These are phyloP conservation scores for Rhizopus microsporus DNA, from an alignment of 371 early-diverging fungal species.

Conservation along the genomic window DNA sequence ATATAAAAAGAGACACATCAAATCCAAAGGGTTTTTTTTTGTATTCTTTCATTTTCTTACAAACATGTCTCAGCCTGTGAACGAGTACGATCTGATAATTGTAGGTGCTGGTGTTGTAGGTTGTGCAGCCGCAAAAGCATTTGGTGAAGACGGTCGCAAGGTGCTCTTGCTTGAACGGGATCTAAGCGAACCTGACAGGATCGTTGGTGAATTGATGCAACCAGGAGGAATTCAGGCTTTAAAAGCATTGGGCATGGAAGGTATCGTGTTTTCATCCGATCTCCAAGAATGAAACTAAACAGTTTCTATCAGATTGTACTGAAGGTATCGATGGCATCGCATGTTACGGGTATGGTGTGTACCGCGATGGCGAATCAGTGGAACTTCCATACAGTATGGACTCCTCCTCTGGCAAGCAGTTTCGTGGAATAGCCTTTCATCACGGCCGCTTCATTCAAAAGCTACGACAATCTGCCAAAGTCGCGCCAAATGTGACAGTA, in stretches of 20 bases:
- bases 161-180: conserved; percentile 84
- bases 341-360: conserved; percentile 81
- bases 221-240: conserved; percentile 91
- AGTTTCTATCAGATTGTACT: conserved; percentile 54
- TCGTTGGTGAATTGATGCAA: conserved; percentile 95
- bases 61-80: conserved; percentile 2
- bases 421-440: conserved; percentile 77
- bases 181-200: conserved; percentile 89
- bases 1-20: too few species aligned
- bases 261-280: conserved; percentile 22
- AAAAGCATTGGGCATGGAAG: conserved; percentile 71
- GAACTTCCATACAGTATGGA: conserved; percentile 58
- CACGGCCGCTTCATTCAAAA: conserved; percentile 89
- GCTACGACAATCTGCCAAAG: conserved; percentile 65
- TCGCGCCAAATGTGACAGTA: conserved; percentile 64
- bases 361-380: conserved; percentile 48
- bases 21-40: background rate
- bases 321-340: conserved; percentile 82
- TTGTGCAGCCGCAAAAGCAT: conserved; percentile 76
- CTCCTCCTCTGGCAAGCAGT: conserved; percentile 39
- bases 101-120: conserved; percentile 94
- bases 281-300: background rate
- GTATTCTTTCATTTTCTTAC: background rate
- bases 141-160: conserved; percentile 70
- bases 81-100: conserved; percentile 75